Conservation (phyloP, 1,284 basidiomycete species). For the Sporisorium exsertum region DNA sequence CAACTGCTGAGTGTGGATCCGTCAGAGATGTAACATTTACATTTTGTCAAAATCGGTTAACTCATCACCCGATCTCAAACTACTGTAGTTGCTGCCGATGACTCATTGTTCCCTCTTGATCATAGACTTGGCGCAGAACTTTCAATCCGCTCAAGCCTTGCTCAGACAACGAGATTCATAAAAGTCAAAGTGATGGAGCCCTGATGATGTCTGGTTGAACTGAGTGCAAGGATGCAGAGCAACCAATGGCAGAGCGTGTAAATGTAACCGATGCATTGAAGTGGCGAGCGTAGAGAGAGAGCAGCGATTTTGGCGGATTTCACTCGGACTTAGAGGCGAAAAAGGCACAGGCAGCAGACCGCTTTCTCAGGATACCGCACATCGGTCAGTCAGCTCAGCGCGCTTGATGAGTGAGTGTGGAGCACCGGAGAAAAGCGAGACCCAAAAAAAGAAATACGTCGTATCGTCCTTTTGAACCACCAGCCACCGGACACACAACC, state of each 20-base stretch:
- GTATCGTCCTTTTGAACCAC: background rate
- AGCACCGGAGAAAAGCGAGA: constrained; percentile 16
- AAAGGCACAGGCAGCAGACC: background rate
- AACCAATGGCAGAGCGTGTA: constrained; percentile 35
- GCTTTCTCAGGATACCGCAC: background rate
- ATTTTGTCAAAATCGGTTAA: too few species aligned
- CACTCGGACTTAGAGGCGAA: constrained; percentile 23
- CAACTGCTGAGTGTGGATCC: too few species aligned
- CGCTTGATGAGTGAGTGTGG: background rate
- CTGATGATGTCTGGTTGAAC: background rate
- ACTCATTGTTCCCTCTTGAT: background rate
- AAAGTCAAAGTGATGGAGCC: background rate
- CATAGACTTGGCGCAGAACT: too few species aligned
- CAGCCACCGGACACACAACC: background rate
- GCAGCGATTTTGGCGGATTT: constrained; percentile 4
- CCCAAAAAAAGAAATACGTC: background rate
- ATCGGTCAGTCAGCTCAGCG: constrained; percentile 18
- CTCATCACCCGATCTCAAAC: background rate
- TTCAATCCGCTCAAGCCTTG: too few species aligned
- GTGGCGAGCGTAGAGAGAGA: constrained; percentile 1
- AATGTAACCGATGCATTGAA: constrained; percentile 13
- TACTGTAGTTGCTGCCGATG: too few species aligned
- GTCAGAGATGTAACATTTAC: background rate
- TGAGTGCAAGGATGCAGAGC: background rate
- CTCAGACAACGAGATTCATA: too few species aligned